Evolutionary conservation across 2,329 filamentous ascomycete genomes (phyloP).

Genomic region (Diaporthe australafricana): DNA sequence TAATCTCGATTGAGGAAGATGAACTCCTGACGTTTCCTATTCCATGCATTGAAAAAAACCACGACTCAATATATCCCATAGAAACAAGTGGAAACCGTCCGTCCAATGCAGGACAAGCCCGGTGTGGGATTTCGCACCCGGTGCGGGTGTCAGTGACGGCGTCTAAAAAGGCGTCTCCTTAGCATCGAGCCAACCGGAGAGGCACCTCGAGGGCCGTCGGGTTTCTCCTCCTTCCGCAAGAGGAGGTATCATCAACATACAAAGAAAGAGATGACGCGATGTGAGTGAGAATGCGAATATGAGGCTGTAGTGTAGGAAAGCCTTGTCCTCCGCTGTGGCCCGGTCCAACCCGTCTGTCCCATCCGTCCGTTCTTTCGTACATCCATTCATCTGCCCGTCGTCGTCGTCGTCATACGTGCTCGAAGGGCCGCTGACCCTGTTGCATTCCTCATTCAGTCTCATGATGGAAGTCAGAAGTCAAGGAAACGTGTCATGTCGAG

Average conservation of each 20-base stretch:
- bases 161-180: conserved; percentile 17
- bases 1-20: conserved; percentile 25
- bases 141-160: conserved; percentile 6
- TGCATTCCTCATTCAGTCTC: conserved; percentile 12
- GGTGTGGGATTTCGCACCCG: conserved; percentile 29
- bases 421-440: not conserved
- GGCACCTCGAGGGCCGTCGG: conserved; percentile 11
- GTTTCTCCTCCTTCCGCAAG: conserved; percentile 18
- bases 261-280: conserved; percentile 32
- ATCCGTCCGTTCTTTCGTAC: conserved; percentile 6
- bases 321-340: conserved; percentile 16
- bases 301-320: conserved; percentile 15
- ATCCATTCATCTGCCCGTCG: conserved; percentile 17
- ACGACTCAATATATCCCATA: conserved; percentile 25
- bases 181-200: conserved; percentile 27
- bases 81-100: conserved; percentile 24
- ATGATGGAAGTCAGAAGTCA: not conserved
- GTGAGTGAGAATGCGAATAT: conserved; percentile 28
- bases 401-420: conserved; percentile 9
- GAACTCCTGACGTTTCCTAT: conserved; percentile 26
- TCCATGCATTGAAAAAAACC: conserved; percentile 20
- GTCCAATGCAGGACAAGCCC: conserved; percentile 19
- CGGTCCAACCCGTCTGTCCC: not conserved
- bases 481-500: conserved; percentile 24
- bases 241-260: conserved; percentile 36